Evolutionary conservation across 176 grass and related monocot species (phyloP).

Genomic region (Musa acuminata): DNA sequence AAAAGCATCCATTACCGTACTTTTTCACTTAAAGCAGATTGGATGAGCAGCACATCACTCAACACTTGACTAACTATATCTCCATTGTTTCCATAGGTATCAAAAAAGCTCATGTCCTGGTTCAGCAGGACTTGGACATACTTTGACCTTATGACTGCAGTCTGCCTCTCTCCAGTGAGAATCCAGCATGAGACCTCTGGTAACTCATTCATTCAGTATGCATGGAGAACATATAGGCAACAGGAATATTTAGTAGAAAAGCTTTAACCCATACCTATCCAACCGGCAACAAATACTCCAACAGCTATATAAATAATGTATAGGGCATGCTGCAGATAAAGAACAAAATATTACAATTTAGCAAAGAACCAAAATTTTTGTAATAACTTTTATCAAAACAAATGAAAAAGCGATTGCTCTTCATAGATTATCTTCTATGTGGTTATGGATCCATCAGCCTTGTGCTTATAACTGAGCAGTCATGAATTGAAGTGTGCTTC

Average conservation of each 20-base stretch:
- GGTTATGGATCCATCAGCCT: neutral
- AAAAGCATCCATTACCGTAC: conserved; percentile 37
- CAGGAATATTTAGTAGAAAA: conserved; percentile 13
- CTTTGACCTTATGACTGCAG: conserved; percentile 95
- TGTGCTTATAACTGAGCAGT: neutral
- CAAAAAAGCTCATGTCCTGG: conserved; percentile 99
- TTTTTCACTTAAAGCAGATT: conserved; percentile 97
- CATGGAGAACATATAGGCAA: neutral
- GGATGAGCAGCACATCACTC: conserved; percentile 96
- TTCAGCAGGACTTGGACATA: conserved; percentile 95
- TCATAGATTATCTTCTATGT: too few relatives aligned
- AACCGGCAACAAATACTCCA: conserved; percentile 83
- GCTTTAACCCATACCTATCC: conserved; percentile 67
- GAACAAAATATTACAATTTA: conserved; percentile 10
- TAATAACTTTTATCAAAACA: too few relatives aligned
- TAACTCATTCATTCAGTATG: conserved; percentile 33
- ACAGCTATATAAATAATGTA: conserved; percentile 92
- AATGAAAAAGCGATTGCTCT: too few relatives aligned
- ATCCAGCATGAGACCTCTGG: conserved; percentile 99
- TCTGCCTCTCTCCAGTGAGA: conserved; percentile 94
- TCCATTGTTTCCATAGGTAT: conserved; percentile 98
- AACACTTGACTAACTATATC: conserved; percentile 99
- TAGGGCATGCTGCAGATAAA: conserved; percentile 63
- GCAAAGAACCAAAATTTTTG: neutral
- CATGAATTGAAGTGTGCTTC: neutral